Conservation (phyloP, 805 yeast species). For the Metschnikowia gruessii region DNA sequence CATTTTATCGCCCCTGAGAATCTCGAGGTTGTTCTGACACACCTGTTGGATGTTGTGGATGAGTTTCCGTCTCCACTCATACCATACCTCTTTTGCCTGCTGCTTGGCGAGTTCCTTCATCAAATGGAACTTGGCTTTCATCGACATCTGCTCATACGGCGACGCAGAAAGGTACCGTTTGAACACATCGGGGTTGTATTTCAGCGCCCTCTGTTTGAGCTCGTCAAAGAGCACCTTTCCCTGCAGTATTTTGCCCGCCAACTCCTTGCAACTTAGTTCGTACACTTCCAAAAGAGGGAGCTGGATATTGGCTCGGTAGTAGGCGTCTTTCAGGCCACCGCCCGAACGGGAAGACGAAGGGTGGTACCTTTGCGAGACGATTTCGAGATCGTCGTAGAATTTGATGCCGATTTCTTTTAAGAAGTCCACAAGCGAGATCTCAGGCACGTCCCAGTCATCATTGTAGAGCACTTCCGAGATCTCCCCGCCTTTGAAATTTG, state of each 20-base stretch:
- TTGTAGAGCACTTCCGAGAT: constrained; percentile 8
- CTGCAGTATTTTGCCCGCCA: constrained; percentile 48
- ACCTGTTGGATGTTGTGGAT: constrained; percentile 43
- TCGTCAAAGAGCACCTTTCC: constrained; percentile 48
- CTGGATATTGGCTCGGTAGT: constrained; percentile 36
- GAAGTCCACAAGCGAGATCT: constrained; percentile 38
- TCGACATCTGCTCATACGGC: constrained; percentile 34
- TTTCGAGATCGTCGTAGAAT: constrained; percentile 47
- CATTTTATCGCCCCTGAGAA: constrained; percentile 22
- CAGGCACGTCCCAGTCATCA: constrained; percentile 26
- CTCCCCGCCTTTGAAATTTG: not conserved
- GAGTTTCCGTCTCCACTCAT: constrained; percentile 57
- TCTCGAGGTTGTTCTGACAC: constrained; percentile 22
- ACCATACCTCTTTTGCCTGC: constrained; percentile 58
- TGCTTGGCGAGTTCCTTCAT: constrained; percentile 51
- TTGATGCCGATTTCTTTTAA: constrained; percentile 39
- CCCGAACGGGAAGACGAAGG: constrained; percentile 14
- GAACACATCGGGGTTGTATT: constrained; percentile 49
- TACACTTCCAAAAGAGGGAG: constrained; percentile 47
- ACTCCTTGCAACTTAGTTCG: constrained; percentile 53
- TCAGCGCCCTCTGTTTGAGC: constrained; percentile 44
- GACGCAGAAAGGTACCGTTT: constrained; percentile 45
- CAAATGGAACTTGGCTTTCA: constrained; percentile 48
- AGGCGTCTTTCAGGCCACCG: constrained; percentile 26
- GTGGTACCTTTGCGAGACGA: constrained; percentile 26